These are phyloP conservation scores for Endogone sp. DNA, from an alignment of 192 early-diverging fungal species.

Conservation along the genomic window DNA sequence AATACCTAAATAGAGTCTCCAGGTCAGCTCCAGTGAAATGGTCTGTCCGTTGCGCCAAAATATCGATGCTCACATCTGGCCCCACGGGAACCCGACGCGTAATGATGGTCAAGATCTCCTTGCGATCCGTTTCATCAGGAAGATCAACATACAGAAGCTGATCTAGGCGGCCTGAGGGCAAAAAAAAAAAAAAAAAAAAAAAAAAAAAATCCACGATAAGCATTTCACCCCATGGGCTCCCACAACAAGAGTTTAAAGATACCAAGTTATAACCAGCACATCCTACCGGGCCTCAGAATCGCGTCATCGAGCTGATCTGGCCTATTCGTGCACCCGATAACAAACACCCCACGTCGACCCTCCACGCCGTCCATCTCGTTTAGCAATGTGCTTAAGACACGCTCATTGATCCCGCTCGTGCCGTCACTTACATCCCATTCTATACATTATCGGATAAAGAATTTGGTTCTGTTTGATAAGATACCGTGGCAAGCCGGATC, in stretches of 20 bases:
- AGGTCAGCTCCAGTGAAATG: conserved; percentile 79
- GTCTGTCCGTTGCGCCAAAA: conserved; percentile 54
- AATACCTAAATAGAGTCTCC: conserved; percentile 56
- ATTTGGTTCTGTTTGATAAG: no score
- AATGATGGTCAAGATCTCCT: conserved; percentile 65
- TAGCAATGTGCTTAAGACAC: conserved; percentile 87
- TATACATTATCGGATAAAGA: conserved; percentile 3
- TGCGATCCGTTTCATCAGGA: conserved; percentile 54
- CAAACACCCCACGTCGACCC: conserved; percentile 73
- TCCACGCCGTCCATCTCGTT: conserved; percentile 99
- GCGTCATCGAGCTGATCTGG: conserved; percentile 87
- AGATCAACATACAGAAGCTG: conserved; percentile 71
- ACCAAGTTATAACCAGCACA: background rate
- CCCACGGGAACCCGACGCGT: conserved; percentile 55
- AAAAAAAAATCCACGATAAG: background rate
- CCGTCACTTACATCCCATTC: conserved; percentile 43
- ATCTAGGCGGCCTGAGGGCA: conserved; percentile 75
- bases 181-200: background rate
- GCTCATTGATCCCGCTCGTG: conserved; percentile 79
- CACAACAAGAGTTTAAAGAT: background rate
- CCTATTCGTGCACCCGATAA: conserved; percentile 91
- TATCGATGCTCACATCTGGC: conserved; percentile 37
- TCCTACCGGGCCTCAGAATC: conserved; percentile 62
- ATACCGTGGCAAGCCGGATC: no score
- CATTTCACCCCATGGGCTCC: conserved; percentile 9